Evolutionary conservation across 257 asterid species (phyloP), one percentile per base, ranked within the genome.

Genomic region (Salvia hispanica): DNA sequence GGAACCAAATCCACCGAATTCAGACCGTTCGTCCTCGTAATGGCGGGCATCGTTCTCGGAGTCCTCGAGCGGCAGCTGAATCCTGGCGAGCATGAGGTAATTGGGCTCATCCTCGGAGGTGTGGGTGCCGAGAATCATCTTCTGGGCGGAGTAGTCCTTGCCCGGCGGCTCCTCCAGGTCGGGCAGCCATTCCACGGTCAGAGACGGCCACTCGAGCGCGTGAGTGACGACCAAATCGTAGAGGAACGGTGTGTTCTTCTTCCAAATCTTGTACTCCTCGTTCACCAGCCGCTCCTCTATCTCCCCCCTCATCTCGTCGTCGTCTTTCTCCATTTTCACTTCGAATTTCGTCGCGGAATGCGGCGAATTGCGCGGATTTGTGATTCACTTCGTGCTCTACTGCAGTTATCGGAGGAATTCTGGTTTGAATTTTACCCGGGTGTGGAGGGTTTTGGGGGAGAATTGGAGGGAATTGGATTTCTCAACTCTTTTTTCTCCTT

Each of bases 241-340:
- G 25, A 90, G 71, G 62, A 92, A 92, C 0, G 97, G 96, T 0
- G 95, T 86, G 69, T 90, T 92, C 81, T 92, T 92, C 77, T 92
- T 92, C 97, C 98, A 90, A 67, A 90, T 92, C 85, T 92, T 90
- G 83, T 90, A 92, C 84, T 92, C 98, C 75, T 93, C 98, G 84
- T 93, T 93, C 6, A 93, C 72, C 57, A 88, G 64, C 25, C 95
- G 81, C 80, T 90, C 97, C 77, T 90, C 97, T 7, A 86, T 76
- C 71, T 93, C 97, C 8, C 95, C 95, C 57, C 96, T 72, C 95
- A 85, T 86, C 81, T 93, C 97, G 0, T 93, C 98, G 52, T 93
- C 98, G 70, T 90, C 97, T 73, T 85, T 88, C 67, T 84, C 96
- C 96, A 92, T 92, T 72, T 31, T 37, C 58, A 53, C 37, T 52